Base-by-base conservation (phyloP, 2,329 filamentous ascomycete species). In the Pseudocercospora cruenta region DNA sequence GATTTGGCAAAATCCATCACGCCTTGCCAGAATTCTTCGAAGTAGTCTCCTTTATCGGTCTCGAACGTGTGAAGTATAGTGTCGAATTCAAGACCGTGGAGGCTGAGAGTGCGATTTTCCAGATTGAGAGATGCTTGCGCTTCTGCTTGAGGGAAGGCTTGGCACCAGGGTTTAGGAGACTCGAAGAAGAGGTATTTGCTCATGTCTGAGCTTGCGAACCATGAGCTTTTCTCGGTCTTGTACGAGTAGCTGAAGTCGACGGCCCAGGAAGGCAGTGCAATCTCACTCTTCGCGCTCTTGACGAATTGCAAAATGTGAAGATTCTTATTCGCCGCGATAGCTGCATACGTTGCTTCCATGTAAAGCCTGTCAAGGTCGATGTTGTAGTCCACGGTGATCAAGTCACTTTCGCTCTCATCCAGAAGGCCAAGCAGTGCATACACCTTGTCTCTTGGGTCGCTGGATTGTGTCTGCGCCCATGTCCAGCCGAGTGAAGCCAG, bases 371-470 rank as follows among this genome's bases (percentile, higher is more conserved):
- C 36, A 4, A 39, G 36, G 14, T n/a, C 36, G 16, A 39, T 39
- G 16, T 39, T 39, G 36, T 39, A 39, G 36, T 39, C 36, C 36
- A 16, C 16, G 16, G 36, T 39, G 14, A 39, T n/a, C 36, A 39
- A 39, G 36, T 39, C 36, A 9, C 36, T 39, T n/a, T 39, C 36
- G 4, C 36, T 16, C 14, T 39, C 31, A 14, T 45, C 51, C 21
- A 45, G n/a, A 14, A 58, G 24, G 12, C 64, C 54, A 6, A 66
- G 64, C 24, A 66, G 21, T 28, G 60, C 64, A 45, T 51, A 66
- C 9, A 66, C 54, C n/a, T 62, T 61, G 53, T 66, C 64, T 55
- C 43, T 58, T 21, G 60, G 51, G 12, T 66, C 64, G 36, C 2
- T 39, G 12, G 36, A 39, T 39, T 39, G 36, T 39, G 36, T 39